Evolutionary conservation across 352 stramenopile species (phyloP).

Genomic region (Thalassiosira livingstoniorum): DNA sequence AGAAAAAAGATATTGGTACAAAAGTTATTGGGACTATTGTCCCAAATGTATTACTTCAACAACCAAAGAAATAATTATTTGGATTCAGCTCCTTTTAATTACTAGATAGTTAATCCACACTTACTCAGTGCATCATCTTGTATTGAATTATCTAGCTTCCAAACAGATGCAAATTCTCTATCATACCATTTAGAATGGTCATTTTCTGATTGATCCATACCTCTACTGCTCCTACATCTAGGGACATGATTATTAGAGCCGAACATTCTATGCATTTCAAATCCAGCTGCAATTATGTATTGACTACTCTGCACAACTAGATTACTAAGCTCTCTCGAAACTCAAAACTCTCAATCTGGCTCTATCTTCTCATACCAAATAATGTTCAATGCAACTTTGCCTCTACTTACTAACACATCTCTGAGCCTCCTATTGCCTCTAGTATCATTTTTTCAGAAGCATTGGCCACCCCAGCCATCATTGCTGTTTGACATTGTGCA

Average conservation of each 20-base stretch:
- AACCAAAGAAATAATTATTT: no score
- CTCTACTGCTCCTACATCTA: background rate
- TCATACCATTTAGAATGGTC: background rate
- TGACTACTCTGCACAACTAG: background rate
- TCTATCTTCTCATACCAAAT: conserved; percentile 14
- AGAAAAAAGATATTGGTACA: no score
- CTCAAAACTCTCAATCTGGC: background rate
- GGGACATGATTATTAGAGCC: conserved; percentile 18
- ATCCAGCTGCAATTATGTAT: conserved; percentile 12
- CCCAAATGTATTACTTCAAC: no score
- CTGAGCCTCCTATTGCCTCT: background rate
- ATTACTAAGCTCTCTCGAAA: background rate
- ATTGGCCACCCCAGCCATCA: background rate
- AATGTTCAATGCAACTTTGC: background rate
- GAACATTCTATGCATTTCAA: conserved; percentile 16
- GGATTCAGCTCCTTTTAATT: no score
- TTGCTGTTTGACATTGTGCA: conserved; percentile 4
- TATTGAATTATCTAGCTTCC: background rate
- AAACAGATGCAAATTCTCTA: background rate
- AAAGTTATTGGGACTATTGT: no score
- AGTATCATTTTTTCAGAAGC: background rate
- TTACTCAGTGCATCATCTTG: background rate
- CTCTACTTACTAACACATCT: background rate
- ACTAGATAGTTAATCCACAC: background rate
- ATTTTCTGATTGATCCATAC: background rate